Conservation (phyloP, 169 alveolate species). For the Eimeria acervulina region DNA sequence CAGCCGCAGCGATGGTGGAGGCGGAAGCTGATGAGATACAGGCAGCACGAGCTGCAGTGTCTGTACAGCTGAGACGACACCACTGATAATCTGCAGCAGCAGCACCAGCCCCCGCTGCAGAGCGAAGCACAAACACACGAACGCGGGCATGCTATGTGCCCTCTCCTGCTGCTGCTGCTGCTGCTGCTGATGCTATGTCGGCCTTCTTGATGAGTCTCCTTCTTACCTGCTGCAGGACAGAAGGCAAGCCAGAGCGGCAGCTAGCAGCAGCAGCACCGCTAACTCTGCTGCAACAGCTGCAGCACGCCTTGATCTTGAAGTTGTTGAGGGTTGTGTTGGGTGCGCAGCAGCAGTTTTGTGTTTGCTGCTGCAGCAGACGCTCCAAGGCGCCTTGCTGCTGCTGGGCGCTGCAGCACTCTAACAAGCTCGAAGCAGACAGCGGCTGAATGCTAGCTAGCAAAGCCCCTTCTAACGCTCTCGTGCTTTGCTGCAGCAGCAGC, state of each 20-base stretch:
- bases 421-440: conserved; percentile 9
- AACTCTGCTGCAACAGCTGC: conserved; percentile 80
- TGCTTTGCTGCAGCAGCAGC: conserved; percentile 71
- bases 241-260: conserved; percentile 67
- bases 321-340: neutral
- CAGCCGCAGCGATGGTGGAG: conserved; percentile 67
- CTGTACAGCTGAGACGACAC: conserved; percentile 69
- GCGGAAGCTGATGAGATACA: conserved; percentile 70
- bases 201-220: neutral
- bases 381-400: conserved; percentile 68
- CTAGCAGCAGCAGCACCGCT: conserved; percentile 73
- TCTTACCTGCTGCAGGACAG: conserved; percentile 54
- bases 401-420: conserved; percentile 75
- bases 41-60: conserved; percentile 76
- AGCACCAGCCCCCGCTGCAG: conserved; percentile 76
- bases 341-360: conserved; percentile 38
- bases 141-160: neutral
- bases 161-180: neutral
- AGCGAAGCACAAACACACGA: neutral
- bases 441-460: conserved; percentile 5
- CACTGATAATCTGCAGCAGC: conserved; percentile 48
- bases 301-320: neutral
- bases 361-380: conserved; percentile 59
- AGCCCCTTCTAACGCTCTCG: conserved; percentile 28
- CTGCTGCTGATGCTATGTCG: neutral